phyloP scores from a whole-genome alignment of 1,139 yeast genomes.

The Martiniozyma asiatica region DNA sequence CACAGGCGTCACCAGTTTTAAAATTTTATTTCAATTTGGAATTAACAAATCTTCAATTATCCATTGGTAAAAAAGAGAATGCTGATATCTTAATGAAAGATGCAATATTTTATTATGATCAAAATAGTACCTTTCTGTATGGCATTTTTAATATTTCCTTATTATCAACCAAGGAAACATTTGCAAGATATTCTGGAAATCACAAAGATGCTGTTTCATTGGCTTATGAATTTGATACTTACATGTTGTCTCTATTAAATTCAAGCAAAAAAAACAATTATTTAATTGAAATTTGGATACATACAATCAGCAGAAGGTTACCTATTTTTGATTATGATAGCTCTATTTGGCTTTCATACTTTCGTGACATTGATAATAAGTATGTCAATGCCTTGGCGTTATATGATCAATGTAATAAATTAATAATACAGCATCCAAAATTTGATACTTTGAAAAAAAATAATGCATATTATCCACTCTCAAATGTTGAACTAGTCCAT shows the following conservation, averaged over 20 bases:
- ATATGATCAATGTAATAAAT: conserved; percentile 5
- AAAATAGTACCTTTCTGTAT: conserved; percentile 5
- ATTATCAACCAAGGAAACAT: conserved; percentile 6
- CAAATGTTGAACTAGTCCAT: too few relatives aligned
- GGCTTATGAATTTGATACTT: conserved; percentile 4
- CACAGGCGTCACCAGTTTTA: conserved; percentile 23
- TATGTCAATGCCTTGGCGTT: conserved; percentile 1
- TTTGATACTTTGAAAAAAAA: conserved; percentile 4
- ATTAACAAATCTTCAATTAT: conserved; percentile 12
- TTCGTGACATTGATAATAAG: not conserved
- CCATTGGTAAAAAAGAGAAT: conserved; percentile 6
- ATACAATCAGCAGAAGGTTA: conserved; percentile 6
- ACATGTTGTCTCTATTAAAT: conserved; percentile 1
- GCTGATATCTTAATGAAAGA: conserved; percentile 9
- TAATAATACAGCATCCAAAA: conserved; percentile 11
- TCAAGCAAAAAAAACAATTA: not conserved
- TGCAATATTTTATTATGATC: conserved; percentile 3
- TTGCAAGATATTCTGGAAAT: conserved; percentile 6
- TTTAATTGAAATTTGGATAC: conserved; percentile 4
- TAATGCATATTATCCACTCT: not conserved
- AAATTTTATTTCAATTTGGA: conserved; percentile 17
- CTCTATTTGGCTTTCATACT: conserved; percentile 2
- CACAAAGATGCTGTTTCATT: conserved; percentile 4
- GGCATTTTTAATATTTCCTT: conserved; percentile 1
- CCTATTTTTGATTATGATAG: not conserved